Percentiles rank a stretch among this genome's conserved stretches.
Conservation (phyloP, 306 rosid species). For the Prunus dulcis region DNA sequence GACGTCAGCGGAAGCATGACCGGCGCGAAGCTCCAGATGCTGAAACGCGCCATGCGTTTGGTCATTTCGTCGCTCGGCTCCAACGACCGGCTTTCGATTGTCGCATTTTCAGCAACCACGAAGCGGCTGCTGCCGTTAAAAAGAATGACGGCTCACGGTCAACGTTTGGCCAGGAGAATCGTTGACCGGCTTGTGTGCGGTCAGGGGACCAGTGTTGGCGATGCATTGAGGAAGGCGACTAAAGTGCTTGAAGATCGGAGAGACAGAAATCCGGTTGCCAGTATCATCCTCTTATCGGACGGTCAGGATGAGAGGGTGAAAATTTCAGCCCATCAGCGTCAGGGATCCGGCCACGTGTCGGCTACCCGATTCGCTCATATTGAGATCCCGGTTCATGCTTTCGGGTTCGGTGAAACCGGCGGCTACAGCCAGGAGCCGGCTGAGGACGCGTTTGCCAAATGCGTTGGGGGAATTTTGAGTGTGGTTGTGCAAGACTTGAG, state of each 20-base stretch:
- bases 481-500: slow-evolving; percentile 73
- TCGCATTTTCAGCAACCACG: slow-evolving; percentile 57
- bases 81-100: slow-evolving; percentile 72
- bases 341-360: slow-evolving; percentile 32
- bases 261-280: slow-evolving; percentile 68
- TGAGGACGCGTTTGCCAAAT: slow-evolving; percentile 69
- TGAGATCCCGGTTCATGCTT: slow-evolving; percentile 77
- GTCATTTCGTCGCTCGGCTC: slow-evolving; percentile 65
- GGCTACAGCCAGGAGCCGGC: slow-evolving; percentile 53
- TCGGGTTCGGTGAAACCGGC: slow-evolving; percentile 56
- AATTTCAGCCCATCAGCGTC: slow-evolving; percentile 32
- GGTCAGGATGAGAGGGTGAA: slow-evolving; percentile 56
- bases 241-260: slow-evolving; percentile 68
- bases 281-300: slow-evolving; percentile 69
- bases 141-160: slow-evolving; percentile 70
- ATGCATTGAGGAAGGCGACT: slow-evolving; percentile 65
- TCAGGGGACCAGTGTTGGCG: slow-evolving; percentile 47
- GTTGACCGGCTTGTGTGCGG: slow-evolving; percentile 53
- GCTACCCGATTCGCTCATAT: slow-evolving; percentile 73
- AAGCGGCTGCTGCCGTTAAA: slow-evolving; percentile 53
- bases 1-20: slow-evolving; percentile 75
- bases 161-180: slow-evolving; percentile 57
- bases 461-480: slow-evolving; percentile 66
- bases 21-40: slow-evolving; percentile 68
- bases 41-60: slow-evolving; percentile 79